phyloP scores from a whole-genome alignment of 78 protist species.

The Polysphondylium violaceum region DNA sequence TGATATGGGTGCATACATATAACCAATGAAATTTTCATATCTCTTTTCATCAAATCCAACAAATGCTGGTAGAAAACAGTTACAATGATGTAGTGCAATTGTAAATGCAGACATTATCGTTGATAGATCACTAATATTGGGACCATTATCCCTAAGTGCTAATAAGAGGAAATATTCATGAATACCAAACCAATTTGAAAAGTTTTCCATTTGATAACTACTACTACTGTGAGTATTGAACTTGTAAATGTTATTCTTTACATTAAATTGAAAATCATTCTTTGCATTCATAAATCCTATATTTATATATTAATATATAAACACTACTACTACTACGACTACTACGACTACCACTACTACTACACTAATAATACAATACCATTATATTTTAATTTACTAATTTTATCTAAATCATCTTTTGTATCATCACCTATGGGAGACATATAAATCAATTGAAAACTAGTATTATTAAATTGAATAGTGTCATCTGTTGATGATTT shows the following conservation, averaged over 20 bases:
- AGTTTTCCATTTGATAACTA: conserved; percentile 50
- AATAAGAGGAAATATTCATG: conserved; percentile 62
- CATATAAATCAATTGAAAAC: conserved; percentile 55
- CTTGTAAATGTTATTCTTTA: conserved; percentile 1
- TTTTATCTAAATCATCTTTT: not conserved
- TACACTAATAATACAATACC: not conserved
- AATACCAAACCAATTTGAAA: conserved; percentile 73
- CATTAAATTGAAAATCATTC: conserved; percentile 63
- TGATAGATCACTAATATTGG: conserved; percentile 47
- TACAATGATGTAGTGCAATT: conserved; percentile 51
- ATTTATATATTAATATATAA: not conserved
- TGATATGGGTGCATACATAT: conserved; percentile 67
- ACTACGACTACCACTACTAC: not conserved
- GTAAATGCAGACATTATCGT: conserved; percentile 60
- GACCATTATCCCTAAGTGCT: conserved; percentile 67
- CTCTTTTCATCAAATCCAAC: conserved; percentile 78
- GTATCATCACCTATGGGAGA: not conserved
- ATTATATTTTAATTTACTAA: conserved; percentile 23
- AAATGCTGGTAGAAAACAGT: conserved; percentile 64
- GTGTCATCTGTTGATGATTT: conserved; percentile 35
- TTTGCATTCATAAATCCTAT: conserved; percentile 69
- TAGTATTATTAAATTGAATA: conserved; percentile 10
- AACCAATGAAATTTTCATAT: conserved; percentile 72
- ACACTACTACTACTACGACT: not conserved
- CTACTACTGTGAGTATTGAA: not conserved